Evolutionary conservation across 768 basidiomycete genomes (phyloP), one percentile per base, ranked within the genome.

Genomic region (Rhizopogon vesiculosus): DNA sequence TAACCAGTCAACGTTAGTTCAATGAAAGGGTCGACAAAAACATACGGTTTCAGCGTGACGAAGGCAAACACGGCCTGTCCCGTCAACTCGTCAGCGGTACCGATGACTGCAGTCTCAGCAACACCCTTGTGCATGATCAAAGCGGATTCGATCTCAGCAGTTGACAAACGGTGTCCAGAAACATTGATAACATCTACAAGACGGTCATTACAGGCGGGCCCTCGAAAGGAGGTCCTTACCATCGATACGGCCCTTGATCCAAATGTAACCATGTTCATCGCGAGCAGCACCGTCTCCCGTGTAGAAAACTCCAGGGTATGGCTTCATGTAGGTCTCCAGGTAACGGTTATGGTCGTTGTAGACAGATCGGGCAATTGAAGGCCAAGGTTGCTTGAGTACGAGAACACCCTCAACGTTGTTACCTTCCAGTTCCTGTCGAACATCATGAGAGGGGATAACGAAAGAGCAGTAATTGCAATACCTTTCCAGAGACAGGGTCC

Each of bases 171-270:
- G 72, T 99, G 96, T 1, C 96, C 96, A 42, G 96, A 95, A 33
- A 98, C 95, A 72, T 98, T 98, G 81, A 97, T 97, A 56, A 97
- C 94, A 74, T 96, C 90, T 91, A 62, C 12, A 56, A 41, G 39
- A 49, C 10, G 19, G 19, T 49, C 15, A 49, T 49, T 49, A 49
- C 35, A 38, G 48, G 35, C 35, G 48, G 35, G 33, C 22, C n/a
- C 42, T 50, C 54, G 53, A 54, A 57, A 56, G 51, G 22, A 42
- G 48, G 18, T 56, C 79, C 73, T 61, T 79, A 83, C 89, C 94
- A 71, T 99, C 97, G 49, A 98, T 84, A 61, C 97, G 85, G 51
- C 96, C 97, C 72, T 93, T 93, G 73, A 99, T 98, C 96, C 97
- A 98, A 68, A 96, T 90, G 75, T 99, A 98, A 2, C 96, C 97